Evolutionary conservation across 179 eudicot genomes (phyloP).

Genomic region (Sideroxylon spinosum): DNA sequence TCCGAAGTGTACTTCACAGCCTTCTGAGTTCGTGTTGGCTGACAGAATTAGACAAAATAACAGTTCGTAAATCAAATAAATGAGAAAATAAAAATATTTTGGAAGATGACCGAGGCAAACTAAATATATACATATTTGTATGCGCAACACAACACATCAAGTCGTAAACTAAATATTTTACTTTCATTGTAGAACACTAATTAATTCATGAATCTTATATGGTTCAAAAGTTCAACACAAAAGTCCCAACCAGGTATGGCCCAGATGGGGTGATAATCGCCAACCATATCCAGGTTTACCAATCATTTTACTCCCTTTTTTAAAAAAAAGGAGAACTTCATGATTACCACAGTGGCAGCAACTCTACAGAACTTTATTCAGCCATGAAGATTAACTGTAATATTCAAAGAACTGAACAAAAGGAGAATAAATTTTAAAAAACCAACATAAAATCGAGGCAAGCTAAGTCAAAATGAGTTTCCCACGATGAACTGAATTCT

Average conservation of each 20-base stretch:
- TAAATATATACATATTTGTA: no score
- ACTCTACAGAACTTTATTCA: not conserved
- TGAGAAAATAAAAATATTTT: not conserved
- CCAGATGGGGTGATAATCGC: not conserved
- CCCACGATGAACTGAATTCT: slow-evolving; percentile 91
- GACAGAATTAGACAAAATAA: slow-evolving; percentile 17
- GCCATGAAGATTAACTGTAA: not conserved
- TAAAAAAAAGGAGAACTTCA: not conserved
- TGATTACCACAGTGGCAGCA: not conserved
- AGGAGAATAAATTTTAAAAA: not conserved
- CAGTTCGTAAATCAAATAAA: slow-evolving; percentile 1
- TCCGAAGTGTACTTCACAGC: slow-evolving; percentile 47
- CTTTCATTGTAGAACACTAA: not conserved
- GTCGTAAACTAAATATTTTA: not conserved
- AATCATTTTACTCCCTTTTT: not conserved
- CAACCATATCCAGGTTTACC: not conserved
- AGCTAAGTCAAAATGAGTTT: slow-evolving; percentile 13
- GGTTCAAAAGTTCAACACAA: not conserved
- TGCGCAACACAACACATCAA: no score
- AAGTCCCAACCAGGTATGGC: slow-evolving; percentile 8
- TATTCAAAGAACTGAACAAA: not conserved
- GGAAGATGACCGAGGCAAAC: not conserved
- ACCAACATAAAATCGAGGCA: not conserved
- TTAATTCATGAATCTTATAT: not conserved
- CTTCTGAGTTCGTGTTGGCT: slow-evolving; percentile 73